Evolutionary conservation across 148 eudicot species (phyloP).

Genomic region (Bassia scoparia): DNA sequence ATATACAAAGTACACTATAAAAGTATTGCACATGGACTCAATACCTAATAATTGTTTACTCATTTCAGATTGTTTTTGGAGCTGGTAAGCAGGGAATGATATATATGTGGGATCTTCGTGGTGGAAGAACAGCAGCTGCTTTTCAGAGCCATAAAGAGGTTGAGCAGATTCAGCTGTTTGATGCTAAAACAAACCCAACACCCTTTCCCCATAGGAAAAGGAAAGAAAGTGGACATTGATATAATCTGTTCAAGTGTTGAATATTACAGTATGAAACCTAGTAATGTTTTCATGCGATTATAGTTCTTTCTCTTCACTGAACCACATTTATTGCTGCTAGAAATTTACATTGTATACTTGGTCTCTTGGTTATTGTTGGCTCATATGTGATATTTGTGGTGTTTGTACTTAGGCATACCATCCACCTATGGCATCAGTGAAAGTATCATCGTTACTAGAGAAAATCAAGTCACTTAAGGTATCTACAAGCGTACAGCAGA

Average conservation of each 20-base stretch:
- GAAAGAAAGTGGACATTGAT: not conserved
- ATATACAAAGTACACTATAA: not conserved
- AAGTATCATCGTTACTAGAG: slow-evolving; percentile 57
- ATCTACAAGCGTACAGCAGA: slow-evolving; percentile 23
- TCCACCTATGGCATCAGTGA: slow-evolving; percentile 67
- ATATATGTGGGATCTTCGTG: slow-evolving; percentile 91
- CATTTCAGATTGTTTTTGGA: slow-evolving; percentile 58
- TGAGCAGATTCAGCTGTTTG: slow-evolving; percentile 1
- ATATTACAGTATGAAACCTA: not conserved
- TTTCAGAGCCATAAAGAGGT: slow-evolving; percentile 82
- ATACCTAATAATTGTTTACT: slow-evolving; percentile 9
- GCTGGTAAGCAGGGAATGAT: slow-evolving; percentile 72
- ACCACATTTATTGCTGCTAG: slow-evolving; percentile 2
- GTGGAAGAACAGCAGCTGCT: slow-evolving; percentile 77
- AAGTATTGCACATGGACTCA: slow-evolving; percentile 2
- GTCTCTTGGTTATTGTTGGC: slow-evolving; percentile 4
- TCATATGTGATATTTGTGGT: slow-evolving; percentile 7
- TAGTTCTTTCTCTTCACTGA: not conserved
- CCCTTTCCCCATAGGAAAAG: not conserved
- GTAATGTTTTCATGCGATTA: not conserved
- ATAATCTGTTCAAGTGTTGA: not conserved
- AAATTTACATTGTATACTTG: not conserved
- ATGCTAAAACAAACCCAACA: not conserved
- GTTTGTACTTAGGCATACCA: slow-evolving; percentile 45
- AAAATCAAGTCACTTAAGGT: slow-evolving; percentile 81